A percentile compares a stretch with the other conserved stretches of the same genome.
Conservation (phyloP, 495 filamentous ascomycete species). For the Chaetomium fimeti region DNA sequence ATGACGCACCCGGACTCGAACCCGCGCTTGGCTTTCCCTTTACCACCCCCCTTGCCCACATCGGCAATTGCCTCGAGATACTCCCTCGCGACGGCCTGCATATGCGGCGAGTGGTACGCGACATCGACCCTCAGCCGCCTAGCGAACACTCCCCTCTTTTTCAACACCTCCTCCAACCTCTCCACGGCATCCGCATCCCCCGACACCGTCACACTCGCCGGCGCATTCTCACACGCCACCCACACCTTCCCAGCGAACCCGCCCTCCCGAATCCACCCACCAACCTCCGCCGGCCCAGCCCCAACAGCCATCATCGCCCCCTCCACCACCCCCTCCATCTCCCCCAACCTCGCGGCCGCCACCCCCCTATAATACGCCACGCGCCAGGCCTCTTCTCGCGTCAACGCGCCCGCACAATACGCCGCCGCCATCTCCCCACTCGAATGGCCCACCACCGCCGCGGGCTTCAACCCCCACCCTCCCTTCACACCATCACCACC, state of each 20-base stretch:
- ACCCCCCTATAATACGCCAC: constrained; percentile 31
- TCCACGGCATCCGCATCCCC: constrained; percentile 40
- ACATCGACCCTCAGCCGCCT: constrained; percentile 34
- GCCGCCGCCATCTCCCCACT: constrained; percentile 59
- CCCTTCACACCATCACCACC: background rate
- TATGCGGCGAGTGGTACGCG: constrained; percentile 46
- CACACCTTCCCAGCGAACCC: background rate
- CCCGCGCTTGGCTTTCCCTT: background rate
- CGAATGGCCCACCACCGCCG: constrained; percentile 60
- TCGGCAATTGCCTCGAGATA: constrained; percentile 25
- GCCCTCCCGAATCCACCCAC: background rate
- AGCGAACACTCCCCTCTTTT: constrained; percentile 18
- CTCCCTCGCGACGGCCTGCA: constrained; percentile 37
- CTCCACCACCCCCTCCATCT: background rate
- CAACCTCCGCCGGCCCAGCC: background rate
- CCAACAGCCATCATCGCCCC: constrained; percentile 5
- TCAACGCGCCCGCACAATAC: constrained; percentile 43
- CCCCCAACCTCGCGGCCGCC: background rate
- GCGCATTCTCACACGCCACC: constrained; percentile 48
- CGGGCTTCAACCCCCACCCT: background rate
- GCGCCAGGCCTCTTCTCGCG: constrained; percentile 27
- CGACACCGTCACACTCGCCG: constrained; percentile 45
- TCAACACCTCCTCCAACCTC: constrained; percentile 22
- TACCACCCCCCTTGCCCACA: background rate
- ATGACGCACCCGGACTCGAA: background rate